phyloP scores from a whole-genome alignment of 2,329 filamentous ascomycete genomes.

The Claviceps quebecensis region DNA sequence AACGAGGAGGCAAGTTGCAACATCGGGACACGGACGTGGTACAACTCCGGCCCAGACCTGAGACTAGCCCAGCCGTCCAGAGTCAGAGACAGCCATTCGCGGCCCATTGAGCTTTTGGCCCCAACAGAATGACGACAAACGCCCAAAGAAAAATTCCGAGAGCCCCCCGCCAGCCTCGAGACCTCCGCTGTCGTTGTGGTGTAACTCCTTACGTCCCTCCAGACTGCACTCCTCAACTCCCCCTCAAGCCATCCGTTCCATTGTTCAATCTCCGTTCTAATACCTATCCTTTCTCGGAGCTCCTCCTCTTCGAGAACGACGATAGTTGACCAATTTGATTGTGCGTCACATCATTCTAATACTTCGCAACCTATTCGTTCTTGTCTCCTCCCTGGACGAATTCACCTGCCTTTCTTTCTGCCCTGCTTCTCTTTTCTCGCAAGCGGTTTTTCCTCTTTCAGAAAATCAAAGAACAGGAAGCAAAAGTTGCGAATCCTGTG shows the following conservation, averaged over 20 bases:
- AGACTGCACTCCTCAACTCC: background rate
- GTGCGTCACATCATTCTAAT: background rate
- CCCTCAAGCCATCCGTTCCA: background rate
- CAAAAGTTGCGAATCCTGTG: background rate
- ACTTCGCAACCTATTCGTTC: conserved; percentile 1
- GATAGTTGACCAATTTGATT: background rate
- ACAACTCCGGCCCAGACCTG: no score
- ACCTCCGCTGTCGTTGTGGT: background rate
- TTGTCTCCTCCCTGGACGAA: conserved; percentile 5
- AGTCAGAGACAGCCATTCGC: background rate
- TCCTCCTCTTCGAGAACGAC: conserved; percentile 5
- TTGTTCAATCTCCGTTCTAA: background rate
- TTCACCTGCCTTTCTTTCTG: background rate
- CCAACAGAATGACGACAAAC: conserved; percentile 7
- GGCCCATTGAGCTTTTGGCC: conserved; percentile 4
- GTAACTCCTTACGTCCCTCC: background rate
- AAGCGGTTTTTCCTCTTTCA: background rate
- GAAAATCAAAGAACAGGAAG: background rate
- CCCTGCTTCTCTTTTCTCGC: background rate
- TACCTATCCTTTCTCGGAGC: conserved; percentile 3
- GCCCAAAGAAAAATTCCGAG: conserved; percentile 1
- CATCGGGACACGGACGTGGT: no score
- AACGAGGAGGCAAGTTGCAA: no score
- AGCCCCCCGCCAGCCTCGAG: background rate
- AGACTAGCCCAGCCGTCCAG: background rate